Base-by-base conservation (phyloP, 2,329 filamentous ascomycete species). In the Hypomyces rosellus region DNA sequence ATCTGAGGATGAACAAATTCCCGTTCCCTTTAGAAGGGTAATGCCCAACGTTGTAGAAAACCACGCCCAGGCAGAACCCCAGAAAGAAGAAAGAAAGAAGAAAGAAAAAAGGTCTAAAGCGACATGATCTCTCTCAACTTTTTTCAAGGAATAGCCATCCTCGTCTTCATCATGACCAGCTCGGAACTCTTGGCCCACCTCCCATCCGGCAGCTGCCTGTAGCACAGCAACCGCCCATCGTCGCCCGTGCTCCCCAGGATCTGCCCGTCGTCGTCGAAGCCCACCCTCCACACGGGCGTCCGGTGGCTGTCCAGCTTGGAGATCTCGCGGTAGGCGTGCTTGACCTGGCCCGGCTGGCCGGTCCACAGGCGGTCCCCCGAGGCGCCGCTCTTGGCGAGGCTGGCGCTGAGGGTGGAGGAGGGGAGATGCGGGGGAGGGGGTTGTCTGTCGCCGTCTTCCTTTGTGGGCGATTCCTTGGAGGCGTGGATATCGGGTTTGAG, bases 191-290 rank as follows among this genome's bases (percentile, higher is more conserved):
- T 80, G 0, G 74, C 75, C 80, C 80, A 84, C 8, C 69, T 61
- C 0, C 80, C 80, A 51, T 76, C 75, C 0, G 80, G 78, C 39
- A 71, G 74, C 65, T 84, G 80, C 13, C 81, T 74, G 62, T 82
- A 85, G 54, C 81, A 80, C 59, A 82, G 67, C 52, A 85, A 61
- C 63, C 75, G 80, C 11, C 86, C 88, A 64, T 91, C 86, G 56
- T 92, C 88, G 3, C 87, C 87, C 1, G 86, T 87, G 38, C 84
- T 86, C 1, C 87, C 82, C 7, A 92, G 71, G 12, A 91, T 77
- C 65, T 89, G 85, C 4, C 86, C 86, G 70, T 82, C 75, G 48
- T 78, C 76, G 58, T 84, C 81, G 58, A 90, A 92, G 1, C 79
- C 79, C 2, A 91, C 82, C 18, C 85, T 74, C 87, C 87, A 92